A percentile compares a stretch with the other conserved stretches of the same genome.
phyloP scores from a whole-genome alignment of 306 rosid species.

The Lathyrus tuberosus region DNA sequence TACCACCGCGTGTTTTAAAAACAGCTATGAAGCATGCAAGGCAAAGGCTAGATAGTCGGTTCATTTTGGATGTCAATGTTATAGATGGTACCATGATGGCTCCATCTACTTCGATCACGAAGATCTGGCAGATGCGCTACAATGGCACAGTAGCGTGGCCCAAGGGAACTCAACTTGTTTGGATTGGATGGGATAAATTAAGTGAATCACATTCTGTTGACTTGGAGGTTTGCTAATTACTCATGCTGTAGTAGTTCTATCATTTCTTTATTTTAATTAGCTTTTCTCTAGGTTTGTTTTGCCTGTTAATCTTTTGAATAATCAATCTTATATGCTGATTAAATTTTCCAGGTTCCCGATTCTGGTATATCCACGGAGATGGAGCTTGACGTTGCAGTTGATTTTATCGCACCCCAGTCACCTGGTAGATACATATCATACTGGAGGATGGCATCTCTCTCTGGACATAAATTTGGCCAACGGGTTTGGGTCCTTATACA shows the following conservation, averaged over 20 bases:
- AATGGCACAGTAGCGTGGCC: conserved; percentile 75
- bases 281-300: conserved; percentile 25
- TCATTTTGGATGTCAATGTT: conserved; percentile 78
- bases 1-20: conserved; percentile 39
- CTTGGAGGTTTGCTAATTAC: conserved; percentile 60
- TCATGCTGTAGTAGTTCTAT: conserved; percentile 28
- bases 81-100: conserved; percentile 81
- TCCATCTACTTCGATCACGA: conserved; percentile 79
- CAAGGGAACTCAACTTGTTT: conserved; percentile 69
- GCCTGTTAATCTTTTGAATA: conserved; percentile 24
- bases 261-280: background rate
- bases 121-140: conserved; percentile 92
- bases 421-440: conserved; percentile 84
- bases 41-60: conserved; percentile 69
- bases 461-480: conserved; percentile 85
- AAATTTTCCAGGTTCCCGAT: conserved; percentile 56
- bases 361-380: conserved; percentile 55
- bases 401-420: conserved; percentile 65
- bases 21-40: conserved; percentile 40
- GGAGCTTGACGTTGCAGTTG: conserved; percentile 84
- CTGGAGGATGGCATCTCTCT: conserved; percentile 79
- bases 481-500: conserved; percentile 89
- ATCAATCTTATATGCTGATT: conserved; percentile 19
- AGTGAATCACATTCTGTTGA: conserved; percentile 46
- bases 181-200: conserved; percentile 75